These are phyloP conservation scores for Talaromyces verruculosus DNA, from an alignment of 2,329 filamentous ascomycete species.

Conservation along the genomic window DNA sequence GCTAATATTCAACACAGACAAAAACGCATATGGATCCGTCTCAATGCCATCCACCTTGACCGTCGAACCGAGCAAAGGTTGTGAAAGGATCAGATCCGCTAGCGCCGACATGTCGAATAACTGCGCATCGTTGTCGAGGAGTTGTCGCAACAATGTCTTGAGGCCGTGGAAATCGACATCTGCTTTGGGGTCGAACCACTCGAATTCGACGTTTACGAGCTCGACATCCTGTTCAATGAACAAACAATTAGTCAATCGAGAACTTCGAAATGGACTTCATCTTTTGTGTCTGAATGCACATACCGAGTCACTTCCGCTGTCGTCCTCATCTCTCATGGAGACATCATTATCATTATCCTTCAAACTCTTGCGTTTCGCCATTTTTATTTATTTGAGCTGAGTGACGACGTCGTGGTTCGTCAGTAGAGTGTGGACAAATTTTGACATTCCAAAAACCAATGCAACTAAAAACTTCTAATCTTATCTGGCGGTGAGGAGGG, in stretches of 20 bases:
- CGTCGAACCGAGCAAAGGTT: conserved; percentile 85
- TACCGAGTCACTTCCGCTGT: conserved; percentile 39
- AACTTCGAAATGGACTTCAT: neutral
- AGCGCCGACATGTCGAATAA: conserved; percentile 86
- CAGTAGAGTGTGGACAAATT: neutral
- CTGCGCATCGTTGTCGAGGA: conserved; percentile 83
- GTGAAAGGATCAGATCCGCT: conserved; percentile 80
- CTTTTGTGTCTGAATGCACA: neutral
- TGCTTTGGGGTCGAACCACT: conserved; percentile 95
- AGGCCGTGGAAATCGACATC: conserved; percentile 92
- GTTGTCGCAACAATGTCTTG: conserved; percentile 83
- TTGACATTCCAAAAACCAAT: neutral
- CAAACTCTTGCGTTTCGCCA: conserved; percentile 54
- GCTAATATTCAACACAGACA: conserved; percentile 80
- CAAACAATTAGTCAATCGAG: neutral
- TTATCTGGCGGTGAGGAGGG: conserved; percentile 22
- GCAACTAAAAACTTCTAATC: conserved; percentile 9
- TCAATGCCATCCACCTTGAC: conserved; percentile 97
- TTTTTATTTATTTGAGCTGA: conserved; percentile 30
- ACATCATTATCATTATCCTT: conserved; percentile 45
- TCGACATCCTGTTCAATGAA: conserved; percentile 68
- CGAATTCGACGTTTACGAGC: conserved; percentile 92
- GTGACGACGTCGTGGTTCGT: neutral
- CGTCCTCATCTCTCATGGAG: conserved; percentile 38
- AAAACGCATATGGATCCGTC: conserved; percentile 86